phyloP scores from a whole-genome alignment of 306 rosid genomes.

The Trichosanthes cucumerina region DNA sequence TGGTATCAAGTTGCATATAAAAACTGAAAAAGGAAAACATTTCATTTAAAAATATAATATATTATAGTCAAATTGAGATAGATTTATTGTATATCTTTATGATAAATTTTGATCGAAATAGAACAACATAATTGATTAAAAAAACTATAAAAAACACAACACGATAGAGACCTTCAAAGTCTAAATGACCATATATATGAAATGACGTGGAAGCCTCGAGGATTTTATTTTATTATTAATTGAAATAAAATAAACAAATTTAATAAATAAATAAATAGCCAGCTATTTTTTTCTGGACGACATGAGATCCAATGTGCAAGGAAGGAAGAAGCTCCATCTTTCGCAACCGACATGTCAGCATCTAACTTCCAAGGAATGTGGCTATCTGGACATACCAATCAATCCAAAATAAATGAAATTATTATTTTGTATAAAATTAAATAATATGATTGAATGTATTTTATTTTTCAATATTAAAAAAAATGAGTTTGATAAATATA shows the following conservation, averaged over 20 bases:
- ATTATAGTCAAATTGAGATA: background rate
- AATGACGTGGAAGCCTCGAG: background rate
- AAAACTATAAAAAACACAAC: background rate
- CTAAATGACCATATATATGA: background rate
- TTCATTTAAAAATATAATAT: background rate
- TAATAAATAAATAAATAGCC: background rate
- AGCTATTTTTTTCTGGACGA: slow-evolving; percentile 6
- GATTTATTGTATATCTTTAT: background rate
- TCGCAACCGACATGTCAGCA: background rate
- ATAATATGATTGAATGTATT: background rate
- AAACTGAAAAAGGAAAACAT: background rate
- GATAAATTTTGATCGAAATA: background rate
- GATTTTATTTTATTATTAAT: background rate
- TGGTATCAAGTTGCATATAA: too few relatives aligned
- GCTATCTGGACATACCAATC: background rate
- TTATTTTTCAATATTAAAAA: background rate
- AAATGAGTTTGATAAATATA: background rate
- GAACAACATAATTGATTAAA: background rate
- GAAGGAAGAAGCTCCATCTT: background rate
- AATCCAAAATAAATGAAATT: background rate
- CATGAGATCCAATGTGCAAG: background rate
- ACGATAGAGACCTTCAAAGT: background rate
- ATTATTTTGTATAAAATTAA: background rate
- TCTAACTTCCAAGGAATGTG: slow-evolving; percentile 8
- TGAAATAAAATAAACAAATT: background rate